These are phyloP conservation scores for Lanmaoa rubissima DNA, from an alignment of 768 basidiomycete species.

Conservation along the genomic window DNA sequence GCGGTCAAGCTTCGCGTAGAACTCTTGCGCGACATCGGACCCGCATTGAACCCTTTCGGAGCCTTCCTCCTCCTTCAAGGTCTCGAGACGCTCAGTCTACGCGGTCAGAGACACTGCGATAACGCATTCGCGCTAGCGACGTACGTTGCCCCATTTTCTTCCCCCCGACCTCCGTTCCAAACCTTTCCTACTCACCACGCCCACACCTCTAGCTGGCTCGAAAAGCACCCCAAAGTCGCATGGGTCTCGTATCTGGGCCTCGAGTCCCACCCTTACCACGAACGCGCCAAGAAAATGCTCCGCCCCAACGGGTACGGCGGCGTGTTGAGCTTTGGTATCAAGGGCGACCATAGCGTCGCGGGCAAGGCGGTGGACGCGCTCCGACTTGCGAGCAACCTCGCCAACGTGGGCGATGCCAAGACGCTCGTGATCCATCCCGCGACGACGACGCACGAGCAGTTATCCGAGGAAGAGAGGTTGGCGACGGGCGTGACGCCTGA, in stretches of 20 bases:
- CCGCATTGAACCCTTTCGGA: conserved; percentile 52
- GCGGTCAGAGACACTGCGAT: conserved; percentile 54
- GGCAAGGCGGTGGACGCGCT: conserved; percentile 68
- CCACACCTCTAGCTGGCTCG: conserved; percentile 43
- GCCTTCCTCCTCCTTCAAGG: conserved; percentile 61
- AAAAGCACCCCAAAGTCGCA: conserved; percentile 59
- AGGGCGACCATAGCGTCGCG: conserved; percentile 50
- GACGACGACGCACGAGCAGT: conserved; percentile 59
- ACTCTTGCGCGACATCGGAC: conserved; percentile 52
- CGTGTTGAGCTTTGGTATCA: conserved; percentile 75
- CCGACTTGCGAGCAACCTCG: conserved; percentile 67
- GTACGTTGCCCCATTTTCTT: conserved; percentile 16
- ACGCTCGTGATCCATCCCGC: conserved; percentile 61
- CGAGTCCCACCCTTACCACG: conserved; percentile 56
- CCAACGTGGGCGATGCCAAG: conserved; percentile 69
- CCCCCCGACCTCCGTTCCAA: no score
- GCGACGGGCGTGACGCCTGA: conserved; percentile 53
- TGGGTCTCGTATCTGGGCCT: conserved; percentile 85
- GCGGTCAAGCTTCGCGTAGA: conserved; percentile 52
- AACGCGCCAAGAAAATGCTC: conserved; percentile 54
- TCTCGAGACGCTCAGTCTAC: conserved; percentile 60
- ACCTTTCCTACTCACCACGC: no score
- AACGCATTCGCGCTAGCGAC: conserved; percentile 55
- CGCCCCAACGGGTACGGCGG: conserved; percentile 60
- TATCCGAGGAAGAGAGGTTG: conserved; percentile 47